Evolutionary conservation across 345 rosid species (phyloP).

Genomic region (Punica granatum): DNA sequence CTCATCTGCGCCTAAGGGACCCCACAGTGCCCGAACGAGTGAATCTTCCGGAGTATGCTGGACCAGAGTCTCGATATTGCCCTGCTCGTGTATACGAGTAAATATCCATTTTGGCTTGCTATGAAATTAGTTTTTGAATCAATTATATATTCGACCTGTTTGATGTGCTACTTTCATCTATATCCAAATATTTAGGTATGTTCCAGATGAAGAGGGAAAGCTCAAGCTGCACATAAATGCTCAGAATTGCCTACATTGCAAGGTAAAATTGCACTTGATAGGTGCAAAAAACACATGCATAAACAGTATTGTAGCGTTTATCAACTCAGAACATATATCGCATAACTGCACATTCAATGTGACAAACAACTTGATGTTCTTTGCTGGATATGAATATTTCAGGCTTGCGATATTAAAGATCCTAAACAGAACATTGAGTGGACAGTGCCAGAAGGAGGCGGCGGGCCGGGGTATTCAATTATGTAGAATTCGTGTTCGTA

Average conservation of each 20-base stretch:
- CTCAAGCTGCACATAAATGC: constrained; percentile 86
- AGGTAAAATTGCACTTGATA: constrained; percentile 31
- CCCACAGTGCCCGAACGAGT: constrained; percentile 57
- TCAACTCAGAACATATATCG: too few relatives aligned
- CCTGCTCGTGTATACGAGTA: constrained; percentile 99
- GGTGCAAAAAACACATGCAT: neutral
- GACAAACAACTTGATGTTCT: neutral
- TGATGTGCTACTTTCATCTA: constrained; percentile 9
- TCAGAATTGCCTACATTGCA: constrained; percentile 92
- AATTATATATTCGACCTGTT: neutral
- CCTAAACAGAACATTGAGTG: constrained; percentile 91
- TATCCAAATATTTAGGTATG: constrained; percentile 39
- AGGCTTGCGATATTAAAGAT: constrained; percentile 92
- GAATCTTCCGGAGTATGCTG: constrained; percentile 75
- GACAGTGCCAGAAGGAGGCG: constrained; percentile 97
- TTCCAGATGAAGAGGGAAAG: constrained; percentile 56
- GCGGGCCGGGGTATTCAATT: constrained; percentile 83
- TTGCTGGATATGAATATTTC: constrained; percentile 7
- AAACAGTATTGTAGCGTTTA: neutral
- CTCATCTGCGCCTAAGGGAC: constrained; percentile 74
- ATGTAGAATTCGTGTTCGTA: constrained; percentile 32
- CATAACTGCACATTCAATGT: too few relatives aligned
- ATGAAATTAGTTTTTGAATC: neutral
- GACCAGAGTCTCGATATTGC: constrained; percentile 86
- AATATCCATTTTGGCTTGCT: constrained; percentile 10